These are phyloP conservation scores for Penicillium longicatenatum DNA, from an alignment of 495 filamentous ascomycete genomes.

Conservation along the genomic window DNA sequence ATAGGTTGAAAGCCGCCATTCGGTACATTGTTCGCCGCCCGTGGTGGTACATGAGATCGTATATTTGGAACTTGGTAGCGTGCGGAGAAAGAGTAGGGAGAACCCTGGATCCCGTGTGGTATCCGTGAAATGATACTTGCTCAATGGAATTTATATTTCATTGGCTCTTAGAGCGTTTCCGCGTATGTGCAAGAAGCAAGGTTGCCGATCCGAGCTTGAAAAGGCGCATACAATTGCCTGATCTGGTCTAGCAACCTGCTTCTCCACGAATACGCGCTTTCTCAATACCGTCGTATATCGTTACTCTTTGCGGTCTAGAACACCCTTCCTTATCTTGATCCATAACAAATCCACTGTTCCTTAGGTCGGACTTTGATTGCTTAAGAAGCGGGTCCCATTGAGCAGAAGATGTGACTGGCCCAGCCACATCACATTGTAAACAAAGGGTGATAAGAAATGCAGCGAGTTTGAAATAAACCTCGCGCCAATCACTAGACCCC, in stretches of 20 bases:
- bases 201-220: not conserved
- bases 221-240: not conserved
- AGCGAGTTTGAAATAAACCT: not conserved
- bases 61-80: too few relatives aligned
- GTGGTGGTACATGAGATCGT: too few relatives aligned
- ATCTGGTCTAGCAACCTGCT: not conserved
- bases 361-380: not conserved
- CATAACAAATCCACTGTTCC: not conserved
- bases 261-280: not conserved
- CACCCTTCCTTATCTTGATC: not conserved
- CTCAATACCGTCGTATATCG: not conserved
- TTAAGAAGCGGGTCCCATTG: not conserved
- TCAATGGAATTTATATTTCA: too few relatives aligned
- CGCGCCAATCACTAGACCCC: not conserved
- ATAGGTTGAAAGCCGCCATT: too few relatives aligned
- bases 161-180: too few relatives aligned
- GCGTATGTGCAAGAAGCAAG: not conserved
- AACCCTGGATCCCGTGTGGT: too few relatives aligned
- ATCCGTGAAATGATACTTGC: too few relatives aligned
- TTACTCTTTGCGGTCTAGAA: conserved; percentile 2
- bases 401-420: not conserved
- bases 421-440: not conserved
- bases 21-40: too few relatives aligned
- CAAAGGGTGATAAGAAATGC: not conserved
- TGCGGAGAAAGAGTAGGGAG: too few relatives aligned